Evolutionary conservation across 2,329 filamentous ascomycete species (phyloP).

Genomic region (Penicillium oxalicum): DNA sequence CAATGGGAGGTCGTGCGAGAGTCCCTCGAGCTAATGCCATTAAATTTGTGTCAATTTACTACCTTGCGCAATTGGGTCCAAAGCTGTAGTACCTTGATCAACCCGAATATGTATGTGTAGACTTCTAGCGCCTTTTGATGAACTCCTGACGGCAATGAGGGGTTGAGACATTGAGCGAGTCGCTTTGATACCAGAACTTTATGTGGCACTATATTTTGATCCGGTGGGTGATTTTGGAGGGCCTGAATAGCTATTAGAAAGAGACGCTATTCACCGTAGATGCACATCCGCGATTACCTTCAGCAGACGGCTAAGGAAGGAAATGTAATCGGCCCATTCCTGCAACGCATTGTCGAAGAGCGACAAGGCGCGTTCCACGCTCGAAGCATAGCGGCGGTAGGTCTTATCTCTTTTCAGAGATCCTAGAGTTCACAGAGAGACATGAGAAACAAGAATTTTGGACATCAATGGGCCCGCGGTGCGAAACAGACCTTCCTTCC

Average conservation of each 20-base stretch:
- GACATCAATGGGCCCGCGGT: not conserved
- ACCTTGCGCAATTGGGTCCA: not conserved
- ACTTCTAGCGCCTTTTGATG: conserved; percentile 97
- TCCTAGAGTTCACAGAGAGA: conserved; percentile 19
- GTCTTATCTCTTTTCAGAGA: conserved; percentile 53
- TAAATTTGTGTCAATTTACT: conserved; percentile 11
- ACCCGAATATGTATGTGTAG: conserved; percentile 80
- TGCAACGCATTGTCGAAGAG: conserved; percentile 90
- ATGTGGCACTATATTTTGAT: conserved; percentile 67
- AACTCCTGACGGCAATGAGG: conserved; percentile 85
- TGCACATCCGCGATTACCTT: conserved; percentile 56
- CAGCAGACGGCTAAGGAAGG: conserved; percentile 81
- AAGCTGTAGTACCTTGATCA: conserved; percentile 61
- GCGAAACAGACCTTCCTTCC: conserved; percentile 62
- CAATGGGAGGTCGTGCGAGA: conserved; percentile 75
- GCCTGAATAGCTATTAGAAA: conserved; percentile 49
- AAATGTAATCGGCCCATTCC: conserved; percentile 99
- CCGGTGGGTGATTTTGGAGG: conserved; percentile 75
- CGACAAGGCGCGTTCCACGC: conserved; percentile 77
- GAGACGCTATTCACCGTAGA: not conserved
- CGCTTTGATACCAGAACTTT: conserved; percentile 81
- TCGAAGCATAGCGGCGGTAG: conserved; percentile 83
- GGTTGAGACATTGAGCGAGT: conserved; percentile 90
- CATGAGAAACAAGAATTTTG: not conserved
- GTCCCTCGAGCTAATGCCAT: conserved; percentile 53